Percentiles rank a stretch among this genome's conserved stretches.
Conservation (phyloP, 2,329 filamentous ascomycete genomes). For the Tolypocladium nubicola region DNA sequence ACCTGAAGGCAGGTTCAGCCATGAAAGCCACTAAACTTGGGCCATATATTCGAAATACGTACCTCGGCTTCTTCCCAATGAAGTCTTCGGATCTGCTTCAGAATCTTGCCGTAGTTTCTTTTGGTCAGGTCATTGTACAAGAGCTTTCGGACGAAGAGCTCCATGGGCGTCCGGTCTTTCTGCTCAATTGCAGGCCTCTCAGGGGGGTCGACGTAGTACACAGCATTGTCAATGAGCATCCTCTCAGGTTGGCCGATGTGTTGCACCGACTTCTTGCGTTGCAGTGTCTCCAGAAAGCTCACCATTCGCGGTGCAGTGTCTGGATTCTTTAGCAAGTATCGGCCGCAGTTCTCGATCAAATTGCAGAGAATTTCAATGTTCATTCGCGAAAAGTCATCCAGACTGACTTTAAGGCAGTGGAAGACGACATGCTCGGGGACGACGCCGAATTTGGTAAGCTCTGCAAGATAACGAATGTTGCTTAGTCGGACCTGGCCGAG, state of each 20-base stretch:
- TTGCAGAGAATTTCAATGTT: conserved; percentile 99
- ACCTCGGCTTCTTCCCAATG: conserved; percentile 94
- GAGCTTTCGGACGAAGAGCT: conserved; percentile 85
- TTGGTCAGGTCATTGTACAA: conserved; percentile 92
- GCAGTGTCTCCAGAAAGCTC: conserved; percentile 87
- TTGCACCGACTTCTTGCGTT: conserved; percentile 91
- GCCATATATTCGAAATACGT: conserved; percentile 8
- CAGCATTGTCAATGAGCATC: conserved; percentile 96
- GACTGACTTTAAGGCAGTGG: conserved; percentile 92
- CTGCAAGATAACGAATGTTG: conserved; percentile 95
- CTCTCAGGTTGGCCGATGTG: conserved; percentile 92
- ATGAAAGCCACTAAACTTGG: not conserved
- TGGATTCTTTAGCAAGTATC: conserved; percentile 83
- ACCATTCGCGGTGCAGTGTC: conserved; percentile 90
- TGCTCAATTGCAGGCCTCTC: conserved; percentile 89
- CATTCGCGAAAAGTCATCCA: conserved; percentile 97
- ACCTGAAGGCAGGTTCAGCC: conserved; percentile 32
- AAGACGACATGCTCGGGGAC: conserved; percentile 98
- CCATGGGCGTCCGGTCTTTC: conserved; percentile 88
- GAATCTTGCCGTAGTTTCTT: conserved; percentile 82
- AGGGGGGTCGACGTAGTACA: conserved; percentile 96
- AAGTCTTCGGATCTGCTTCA: conserved; percentile 88
- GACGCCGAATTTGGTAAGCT: conserved; percentile 95
- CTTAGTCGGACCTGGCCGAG: conserved; percentile 84
- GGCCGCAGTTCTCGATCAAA: conserved; percentile 88